Evolutionary conservation across 176 grass and related monocot genomes (phyloP).

Genomic region (Aegilops sharonensis): DNA sequence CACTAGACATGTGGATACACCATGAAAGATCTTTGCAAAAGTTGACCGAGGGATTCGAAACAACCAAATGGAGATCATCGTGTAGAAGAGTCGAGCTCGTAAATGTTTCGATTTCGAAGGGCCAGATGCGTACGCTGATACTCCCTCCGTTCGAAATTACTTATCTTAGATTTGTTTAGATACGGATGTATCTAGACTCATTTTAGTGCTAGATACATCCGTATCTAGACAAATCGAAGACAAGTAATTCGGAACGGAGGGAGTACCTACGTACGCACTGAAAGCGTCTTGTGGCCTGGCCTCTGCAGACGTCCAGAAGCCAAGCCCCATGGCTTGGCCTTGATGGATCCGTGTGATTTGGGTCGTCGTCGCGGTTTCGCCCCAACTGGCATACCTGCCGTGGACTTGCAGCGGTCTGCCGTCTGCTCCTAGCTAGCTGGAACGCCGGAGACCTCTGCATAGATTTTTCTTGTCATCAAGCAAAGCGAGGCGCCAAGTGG

Average conservation of each 20-base stretch:
- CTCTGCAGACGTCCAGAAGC: not conserved
- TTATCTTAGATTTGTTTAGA: too few species aligned
- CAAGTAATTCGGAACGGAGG: too few species aligned
- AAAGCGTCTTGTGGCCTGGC: not conserved
- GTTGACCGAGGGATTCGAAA: not conserved
- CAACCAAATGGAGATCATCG: not conserved
- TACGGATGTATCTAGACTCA: too few species aligned
- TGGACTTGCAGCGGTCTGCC: not conserved
- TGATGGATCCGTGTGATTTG: not conserved
- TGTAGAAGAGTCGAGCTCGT: not conserved
- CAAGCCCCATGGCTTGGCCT: not conserved
- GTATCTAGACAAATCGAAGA: too few species aligned
- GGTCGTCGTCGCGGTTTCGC: not conserved
- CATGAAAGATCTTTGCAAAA: not conserved
- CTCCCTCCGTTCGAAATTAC: too few species aligned
- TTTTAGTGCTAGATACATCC: too few species aligned
- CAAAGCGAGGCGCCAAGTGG: too few species aligned
- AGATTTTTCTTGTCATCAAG: not conserved
- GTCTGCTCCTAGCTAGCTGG: not conserved
- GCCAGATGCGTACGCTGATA: not conserved
- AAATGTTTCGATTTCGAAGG: not conserved
- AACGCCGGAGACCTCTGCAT: not conserved
- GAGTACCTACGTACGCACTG: too few species aligned
- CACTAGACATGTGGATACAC: not conserved
- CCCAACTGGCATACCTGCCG: not conserved